Base-by-base conservation (phyloP, 768 basidiomycete species). In the Wakefieldia striispora region DNA sequence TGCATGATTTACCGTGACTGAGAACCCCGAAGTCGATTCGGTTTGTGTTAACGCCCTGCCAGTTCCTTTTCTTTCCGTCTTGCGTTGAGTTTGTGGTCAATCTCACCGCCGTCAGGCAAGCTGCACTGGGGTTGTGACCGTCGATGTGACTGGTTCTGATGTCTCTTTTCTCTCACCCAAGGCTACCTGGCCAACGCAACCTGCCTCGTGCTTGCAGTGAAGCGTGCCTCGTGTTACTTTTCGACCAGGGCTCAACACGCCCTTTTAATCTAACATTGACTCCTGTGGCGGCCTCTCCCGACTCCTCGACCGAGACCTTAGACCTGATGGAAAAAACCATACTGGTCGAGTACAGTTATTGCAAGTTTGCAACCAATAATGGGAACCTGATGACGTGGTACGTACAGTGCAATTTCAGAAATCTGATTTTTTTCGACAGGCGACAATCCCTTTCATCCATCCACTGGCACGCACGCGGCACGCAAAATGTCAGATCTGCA, bases 141-240 rank as follows among this genome's bases (percentile, higher is more conserved):
- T n/a, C 36, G 37, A 23, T 27, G 12, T 41, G 29, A 47, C 43
- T 29, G 26, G 34, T 41, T 39, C 17, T 43, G 47, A 20, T 43
- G 43, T 21, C 27, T 34, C 17, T 10, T 16, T 26, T 40, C 21
- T 17, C 47, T 26, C 24, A 42, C 24, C 33, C 21, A 40, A 26
- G 21, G 40, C 34, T 35, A 19, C 39, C 24, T 38, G 14, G 39
- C 26, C n/a, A 17, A 37, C 41, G 41, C 48, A 43, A 27, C 46
- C 34, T 40, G 37, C 49, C 53, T 53, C 55, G 17, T 55, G 52
- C 45, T 34, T 23, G 41, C 20, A 26, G 40, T 41, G 29, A 39
- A 20, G 49, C 36, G 29, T 14, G 45, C 53, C 55, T 57, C 58
- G 37, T 59, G 55, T 47, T 49, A 23, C 17, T 40, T 51, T 40